Evolutionary conservation across 2,329 filamentous ascomycete genomes (phyloP).

Genomic region (Huntiella abstrusa): DNA sequence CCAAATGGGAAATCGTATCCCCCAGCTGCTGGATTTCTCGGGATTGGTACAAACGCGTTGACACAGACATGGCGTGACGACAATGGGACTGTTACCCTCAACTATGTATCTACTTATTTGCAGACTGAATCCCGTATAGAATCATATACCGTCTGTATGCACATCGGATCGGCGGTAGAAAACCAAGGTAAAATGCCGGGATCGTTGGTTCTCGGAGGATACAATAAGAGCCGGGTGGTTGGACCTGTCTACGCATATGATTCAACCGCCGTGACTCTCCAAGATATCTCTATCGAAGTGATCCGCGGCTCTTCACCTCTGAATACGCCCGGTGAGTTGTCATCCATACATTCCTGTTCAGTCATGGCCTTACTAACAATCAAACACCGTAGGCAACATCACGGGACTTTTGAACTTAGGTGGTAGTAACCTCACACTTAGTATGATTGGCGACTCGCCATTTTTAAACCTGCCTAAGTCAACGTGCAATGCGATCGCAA

Average conservation of each 20-base stretch:
- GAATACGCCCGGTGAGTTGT: neutral
- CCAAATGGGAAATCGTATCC: no score
- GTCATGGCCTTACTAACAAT: no score
- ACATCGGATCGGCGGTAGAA: neutral
- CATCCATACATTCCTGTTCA: no score
- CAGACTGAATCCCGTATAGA: neutral
- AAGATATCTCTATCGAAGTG: neutral
- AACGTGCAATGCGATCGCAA: neutral
- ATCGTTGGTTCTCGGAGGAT: neutral
- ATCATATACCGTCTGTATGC: neutral
- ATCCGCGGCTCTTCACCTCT: neutral
- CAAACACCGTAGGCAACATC: neutral
- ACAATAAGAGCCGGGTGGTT: neutral
- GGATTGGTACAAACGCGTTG: no score
- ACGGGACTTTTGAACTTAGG: neutral
- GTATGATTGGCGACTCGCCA: neutral
- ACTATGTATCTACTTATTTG: neutral
- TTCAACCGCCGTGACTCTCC: neutral
- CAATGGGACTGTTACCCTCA: no score
- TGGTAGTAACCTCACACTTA: neutral
- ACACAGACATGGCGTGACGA: no score
- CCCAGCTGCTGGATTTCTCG: no score
- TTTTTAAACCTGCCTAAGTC: neutral
- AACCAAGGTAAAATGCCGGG: neutral
- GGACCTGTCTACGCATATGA: neutral